Evolutionary conservation across 108 stramenopile genomes (phyloP).

Genomic region (Pelagomonas calceolata): DNA sequence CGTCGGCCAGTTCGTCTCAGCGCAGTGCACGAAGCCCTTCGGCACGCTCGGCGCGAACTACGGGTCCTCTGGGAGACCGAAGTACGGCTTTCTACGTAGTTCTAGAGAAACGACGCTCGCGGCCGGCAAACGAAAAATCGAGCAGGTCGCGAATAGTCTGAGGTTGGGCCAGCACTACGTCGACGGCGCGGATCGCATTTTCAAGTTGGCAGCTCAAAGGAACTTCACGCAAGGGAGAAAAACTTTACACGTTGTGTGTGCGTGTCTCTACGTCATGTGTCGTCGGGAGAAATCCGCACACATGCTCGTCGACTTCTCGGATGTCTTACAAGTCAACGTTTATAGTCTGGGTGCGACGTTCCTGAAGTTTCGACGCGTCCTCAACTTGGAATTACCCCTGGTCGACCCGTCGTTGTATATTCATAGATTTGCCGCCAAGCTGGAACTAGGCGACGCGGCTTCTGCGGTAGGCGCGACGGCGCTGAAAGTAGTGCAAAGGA

Average conservation of each 20-base stretch:
- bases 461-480: slow-evolving; percentile 75
- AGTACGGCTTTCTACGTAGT: slow-evolving; percentile 70
- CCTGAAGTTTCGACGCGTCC: slow-evolving; percentile 75
- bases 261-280: slow-evolving; percentile 95
- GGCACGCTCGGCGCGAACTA: slow-evolving; percentile 29
- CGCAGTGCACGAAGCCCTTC: slow-evolving; percentile 56
- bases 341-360: slow-evolving; percentile 92
- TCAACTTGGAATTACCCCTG: slow-evolving; percentile 82
- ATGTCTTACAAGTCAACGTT: slow-evolving; percentile 93
- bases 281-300: slow-evolving; percentile 89
- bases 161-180: slow-evolving; percentile 64
- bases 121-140: slow-evolving; percentile 63
- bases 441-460: slow-evolving; percentile 82
- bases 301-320: slow-evolving; percentile 96
- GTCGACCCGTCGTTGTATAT: slow-evolving; percentile 96
- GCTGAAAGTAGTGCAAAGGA: slow-evolving; percentile 75
- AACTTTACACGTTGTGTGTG: slow-evolving; percentile 81
- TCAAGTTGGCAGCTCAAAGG: slow-evolving; percentile 82
- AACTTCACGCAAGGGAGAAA: slow-evolving; percentile 85
- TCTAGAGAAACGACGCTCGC: slow-evolving; percentile 80
- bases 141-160: slow-evolving; percentile 56
- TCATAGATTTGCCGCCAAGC: slow-evolving; percentile 91
- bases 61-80: slow-evolving; percentile 34
- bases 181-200: slow-evolving; percentile 81
- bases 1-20: slow-evolving; percentile 78